phyloP scores from a whole-genome alignment of 2,329 filamentous ascomycete genomes.

The Verticillium zaregamsianum region DNA sequence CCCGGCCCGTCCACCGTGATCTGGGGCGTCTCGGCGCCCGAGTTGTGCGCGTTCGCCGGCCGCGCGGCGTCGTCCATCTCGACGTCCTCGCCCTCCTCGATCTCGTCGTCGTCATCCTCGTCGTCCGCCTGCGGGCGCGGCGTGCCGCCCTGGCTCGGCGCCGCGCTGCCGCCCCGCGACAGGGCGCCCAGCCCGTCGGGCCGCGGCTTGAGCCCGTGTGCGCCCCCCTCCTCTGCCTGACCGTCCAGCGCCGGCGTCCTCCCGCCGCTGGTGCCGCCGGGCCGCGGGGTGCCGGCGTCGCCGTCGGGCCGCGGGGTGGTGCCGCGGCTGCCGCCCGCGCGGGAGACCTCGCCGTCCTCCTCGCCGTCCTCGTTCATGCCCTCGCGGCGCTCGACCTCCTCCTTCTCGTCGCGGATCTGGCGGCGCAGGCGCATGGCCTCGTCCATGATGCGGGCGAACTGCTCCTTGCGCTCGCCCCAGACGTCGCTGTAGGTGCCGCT shows the following conservation, averaged over 20 bases:
- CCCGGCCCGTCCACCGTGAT: slow-evolving; percentile 46
- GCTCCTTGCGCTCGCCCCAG: slow-evolving; percentile 79
- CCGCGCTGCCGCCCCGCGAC: slow-evolving; percentile 34
- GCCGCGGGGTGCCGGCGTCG: slow-evolving; percentile 24
- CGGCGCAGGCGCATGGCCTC: slow-evolving; percentile 83
- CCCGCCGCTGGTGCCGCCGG: slow-evolving; percentile 20
- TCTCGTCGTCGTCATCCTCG: slow-evolving; percentile 21
- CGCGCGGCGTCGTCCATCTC: slow-evolving; percentile 49
- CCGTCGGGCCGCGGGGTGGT: slow-evolving; percentile 43
- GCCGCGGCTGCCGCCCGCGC: slow-evolving; percentile 22
- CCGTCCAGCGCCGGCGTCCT: slow-evolving; percentile 26
- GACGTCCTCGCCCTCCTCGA: slow-evolving; percentile 48
- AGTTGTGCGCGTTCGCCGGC: slow-evolving; percentile 25
- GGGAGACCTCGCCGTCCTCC: slow-evolving; percentile 47
- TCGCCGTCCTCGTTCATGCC: slow-evolving; percentile 71
- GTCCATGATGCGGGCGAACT: slow-evolving; percentile 84
- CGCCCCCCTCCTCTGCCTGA: slow-evolving; percentile 19
- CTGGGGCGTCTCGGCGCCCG: slow-evolving; percentile 39
- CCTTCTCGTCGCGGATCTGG: slow-evolving; percentile 90
- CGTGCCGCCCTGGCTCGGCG: slow-evolving; percentile 31
- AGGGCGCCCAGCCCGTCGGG: slow-evolving; percentile 5
- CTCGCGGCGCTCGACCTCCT: slow-evolving; percentile 84
- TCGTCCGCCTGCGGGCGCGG: slow-evolving; percentile 23
- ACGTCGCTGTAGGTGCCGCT: slow-evolving; percentile 75
- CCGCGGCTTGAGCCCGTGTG: slow-evolving; percentile 18